A percentile compares a stretch with the other conserved stretches of the same genome.
Conservation (phyloP, 139 green algal species). For the Trebouxia sp. region DNA sequence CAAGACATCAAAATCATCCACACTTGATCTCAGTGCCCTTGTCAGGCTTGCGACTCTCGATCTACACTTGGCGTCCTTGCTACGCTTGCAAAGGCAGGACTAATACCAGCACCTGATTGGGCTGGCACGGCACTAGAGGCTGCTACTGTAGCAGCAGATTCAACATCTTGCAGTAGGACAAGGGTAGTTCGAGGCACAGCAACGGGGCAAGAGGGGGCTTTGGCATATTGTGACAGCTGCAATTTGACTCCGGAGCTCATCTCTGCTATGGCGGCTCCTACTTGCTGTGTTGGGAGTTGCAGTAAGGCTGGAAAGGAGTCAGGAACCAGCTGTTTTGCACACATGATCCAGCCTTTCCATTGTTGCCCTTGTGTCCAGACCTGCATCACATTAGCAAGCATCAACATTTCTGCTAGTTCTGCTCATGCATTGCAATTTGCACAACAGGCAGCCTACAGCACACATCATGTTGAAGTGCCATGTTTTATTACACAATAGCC, state of each 20-base stretch:
- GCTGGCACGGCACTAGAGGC: not conserved
- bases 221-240: slow-evolving; percentile 24
- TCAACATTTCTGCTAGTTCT: too few relatives aligned
- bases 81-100: not conserved
- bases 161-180: slow-evolving; percentile 14
- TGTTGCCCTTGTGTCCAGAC: slow-evolving; percentile 66
- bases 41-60: not conserved
- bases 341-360: slow-evolving; percentile 81
- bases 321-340: slow-evolving; percentile 57
- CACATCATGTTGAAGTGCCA: too few relatives aligned
- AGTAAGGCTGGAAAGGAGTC: slow-evolving; percentile 68
- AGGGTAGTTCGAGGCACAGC: slow-evolving; percentile 19
- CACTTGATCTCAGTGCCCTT: too few relatives aligned
- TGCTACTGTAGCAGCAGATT: slow-evolving; percentile 19
- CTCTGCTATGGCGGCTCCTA: not conserved
- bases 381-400: not conserved
- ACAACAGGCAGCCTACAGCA: too few relatives aligned
- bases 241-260: slow-evolving; percentile 1
- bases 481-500: too few relatives aligned
- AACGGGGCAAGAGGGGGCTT: slow-evolving; percentile 23
- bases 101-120: not conserved
- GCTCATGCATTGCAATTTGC: too few relatives aligned
- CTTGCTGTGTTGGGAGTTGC: slow-evolving; percentile 39
- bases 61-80: not conserved
- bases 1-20: too few relatives aligned